phyloP scores from a whole-genome alignment of 139 green algal species.

The Choricystis sp. region DNA sequence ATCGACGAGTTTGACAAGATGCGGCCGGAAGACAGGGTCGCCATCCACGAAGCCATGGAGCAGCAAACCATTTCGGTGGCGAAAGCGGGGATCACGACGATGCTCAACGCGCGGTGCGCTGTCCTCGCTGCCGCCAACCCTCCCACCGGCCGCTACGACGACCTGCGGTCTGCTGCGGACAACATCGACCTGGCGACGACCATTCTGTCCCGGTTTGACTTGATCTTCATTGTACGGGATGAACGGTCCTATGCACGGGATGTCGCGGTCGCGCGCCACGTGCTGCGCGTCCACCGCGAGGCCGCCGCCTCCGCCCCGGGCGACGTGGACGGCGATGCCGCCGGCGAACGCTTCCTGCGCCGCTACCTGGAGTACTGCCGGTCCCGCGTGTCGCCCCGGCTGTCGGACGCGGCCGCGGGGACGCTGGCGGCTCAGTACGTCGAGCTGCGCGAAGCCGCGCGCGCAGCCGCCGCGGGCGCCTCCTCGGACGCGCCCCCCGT shows the following conservation, averaged over 20 bases:
- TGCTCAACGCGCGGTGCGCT: conserved; percentile 80
- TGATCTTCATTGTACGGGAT: conserved; percentile 99
- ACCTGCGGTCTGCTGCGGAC: conserved; percentile 71
- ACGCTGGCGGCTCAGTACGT: conserved; percentile 74
- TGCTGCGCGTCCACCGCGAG: conserved; percentile 49
- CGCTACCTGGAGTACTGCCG: conserved; percentile 88
- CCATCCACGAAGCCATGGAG: conserved; percentile 99
- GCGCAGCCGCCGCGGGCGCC: conserved; percentile 16
- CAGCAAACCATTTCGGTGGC: conserved; percentile 99
- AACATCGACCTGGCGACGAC: conserved; percentile 99
- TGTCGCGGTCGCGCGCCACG: conserved; percentile 54
- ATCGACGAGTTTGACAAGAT: conserved; percentile 99
- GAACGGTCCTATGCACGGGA: conserved; percentile 47
- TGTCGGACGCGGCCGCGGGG: conserved; percentile 44
- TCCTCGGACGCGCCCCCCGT: conserved; percentile 50
- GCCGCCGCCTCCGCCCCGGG: conserved; percentile 12
- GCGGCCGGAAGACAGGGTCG: conserved; percentile 87
- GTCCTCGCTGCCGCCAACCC: conserved; percentile 97
- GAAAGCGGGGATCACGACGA: conserved; percentile 97
- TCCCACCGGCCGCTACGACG: conserved; percentile 76
- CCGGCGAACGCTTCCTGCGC: conserved; percentile 51
- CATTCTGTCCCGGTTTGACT: conserved; percentile 96
- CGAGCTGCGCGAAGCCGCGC: conserved; percentile 61
- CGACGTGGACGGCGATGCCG: conserved; percentile 19
- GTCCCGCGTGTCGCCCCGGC: conserved; percentile 47